These are phyloP conservation scores for Conoideocrella luteorostrata DNA, from an alignment of 2,329 filamentous ascomycete species.

Conservation along the genomic window DNA sequence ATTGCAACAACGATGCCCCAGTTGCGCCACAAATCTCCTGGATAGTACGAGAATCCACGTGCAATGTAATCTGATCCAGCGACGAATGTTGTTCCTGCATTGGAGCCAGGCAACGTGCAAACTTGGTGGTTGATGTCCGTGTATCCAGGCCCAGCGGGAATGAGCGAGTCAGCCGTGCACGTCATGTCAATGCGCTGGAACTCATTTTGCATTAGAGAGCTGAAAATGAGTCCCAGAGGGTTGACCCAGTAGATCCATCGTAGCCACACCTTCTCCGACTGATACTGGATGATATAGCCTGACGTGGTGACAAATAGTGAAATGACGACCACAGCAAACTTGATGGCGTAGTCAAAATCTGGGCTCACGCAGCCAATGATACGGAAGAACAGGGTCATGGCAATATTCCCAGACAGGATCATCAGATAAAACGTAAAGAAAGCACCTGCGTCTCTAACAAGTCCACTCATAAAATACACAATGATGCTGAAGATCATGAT, in stretches of 20 bases:
- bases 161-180: constrained; percentile 60
- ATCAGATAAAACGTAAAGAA: constrained; percentile 75
- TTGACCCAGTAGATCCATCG: constrained; percentile 79
- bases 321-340: constrained; percentile 72
- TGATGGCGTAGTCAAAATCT: constrained; percentile 80
- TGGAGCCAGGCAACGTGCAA: constrained; percentile 71
- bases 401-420: constrained; percentile 61
- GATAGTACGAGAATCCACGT: constrained; percentile 59
- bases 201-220: constrained; percentile 80
- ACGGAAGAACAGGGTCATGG: constrained; percentile 73
- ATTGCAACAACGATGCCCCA: constrained; percentile 74
- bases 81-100: constrained; percentile 56
- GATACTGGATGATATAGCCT: constrained; percentile 79
- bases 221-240: constrained; percentile 67
- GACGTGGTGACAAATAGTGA: constrained; percentile 76
- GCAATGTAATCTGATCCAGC: constrained; percentile 64
- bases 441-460: constrained; percentile 62
- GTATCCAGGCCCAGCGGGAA: constrained; percentile 67
- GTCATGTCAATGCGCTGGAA: constrained; percentile 63
- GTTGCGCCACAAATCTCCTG: constrained; percentile 70
- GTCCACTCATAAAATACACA: constrained; percentile 71
- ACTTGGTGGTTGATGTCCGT: constrained; percentile 67
- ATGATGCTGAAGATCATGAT: constrained; percentile 69
- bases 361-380: constrained; percentile 69
- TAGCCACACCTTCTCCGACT: constrained; percentile 67